Percentiles rank a stretch among this genome's conserved stretches.
Conservation (phyloP, 2,329 filamentous ascomycete genomes). For the Trichoderma sp. region DNA sequence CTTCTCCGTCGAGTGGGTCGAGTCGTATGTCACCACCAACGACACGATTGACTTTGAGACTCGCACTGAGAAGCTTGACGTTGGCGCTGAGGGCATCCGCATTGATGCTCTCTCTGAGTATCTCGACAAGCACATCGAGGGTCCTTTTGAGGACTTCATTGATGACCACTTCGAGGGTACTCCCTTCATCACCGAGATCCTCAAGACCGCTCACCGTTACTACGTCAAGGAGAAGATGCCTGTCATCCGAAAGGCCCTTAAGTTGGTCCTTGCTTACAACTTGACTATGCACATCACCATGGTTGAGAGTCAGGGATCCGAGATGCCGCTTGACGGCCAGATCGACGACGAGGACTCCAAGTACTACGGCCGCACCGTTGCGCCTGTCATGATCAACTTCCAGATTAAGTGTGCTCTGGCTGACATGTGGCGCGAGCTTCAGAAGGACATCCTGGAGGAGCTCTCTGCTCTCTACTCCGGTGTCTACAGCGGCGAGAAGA, state of each 20-base stretch:
- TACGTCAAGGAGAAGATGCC: constrained; percentile 85
- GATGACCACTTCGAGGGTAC: constrained; percentile 97
- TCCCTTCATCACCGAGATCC: constrained; percentile 89
- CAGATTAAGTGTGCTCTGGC: constrained; percentile 97
- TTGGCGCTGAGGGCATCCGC: constrained; percentile 85
- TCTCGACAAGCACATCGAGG: constrained; percentile 91
- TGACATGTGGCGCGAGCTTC: constrained; percentile 96
- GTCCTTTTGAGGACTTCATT: constrained; percentile 88
- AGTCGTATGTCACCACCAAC: constrained; percentile 68
- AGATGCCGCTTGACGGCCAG: constrained; percentile 75
- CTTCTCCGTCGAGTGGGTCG: constrained; percentile 92
- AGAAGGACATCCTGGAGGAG: constrained; percentile 95
- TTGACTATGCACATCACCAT: constrained; percentile 92
- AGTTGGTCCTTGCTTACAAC: constrained; percentile 94
- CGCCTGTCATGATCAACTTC: constrained; percentile 99
- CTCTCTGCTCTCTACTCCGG: constrained; percentile 92
- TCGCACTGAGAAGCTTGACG: constrained; percentile 84
- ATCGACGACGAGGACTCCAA: constrained; percentile 85
- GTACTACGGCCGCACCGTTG: constrained; percentile 86
- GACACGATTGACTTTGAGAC: constrained; percentile 81
- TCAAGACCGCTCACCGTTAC: constrained; percentile 94
- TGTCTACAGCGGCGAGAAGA: constrained; percentile 93
- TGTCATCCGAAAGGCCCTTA: constrained; percentile 91
- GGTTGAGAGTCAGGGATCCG: constrained; percentile 84
- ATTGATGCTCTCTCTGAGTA: constrained; percentile 82